Conservation (phyloP, 768 basidiomycete species). For the Russula ochroleuca region DNA sequence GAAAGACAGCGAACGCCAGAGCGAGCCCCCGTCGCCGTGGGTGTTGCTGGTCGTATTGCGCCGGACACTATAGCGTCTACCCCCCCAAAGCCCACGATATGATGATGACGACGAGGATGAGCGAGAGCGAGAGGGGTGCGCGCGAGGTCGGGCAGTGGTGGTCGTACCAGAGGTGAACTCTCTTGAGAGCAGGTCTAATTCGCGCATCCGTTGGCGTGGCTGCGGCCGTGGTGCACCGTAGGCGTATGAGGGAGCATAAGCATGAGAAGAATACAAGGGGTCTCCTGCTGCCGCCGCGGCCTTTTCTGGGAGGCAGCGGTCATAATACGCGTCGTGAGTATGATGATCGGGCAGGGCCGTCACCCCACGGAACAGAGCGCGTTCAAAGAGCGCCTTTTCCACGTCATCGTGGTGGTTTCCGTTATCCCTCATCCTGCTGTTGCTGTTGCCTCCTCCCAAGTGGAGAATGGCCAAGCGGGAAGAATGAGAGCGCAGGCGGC, state of each 20-base stretch:
- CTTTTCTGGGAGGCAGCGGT: too few species aligned
- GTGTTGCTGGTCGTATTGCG: background rate
- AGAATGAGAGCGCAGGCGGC: background rate
- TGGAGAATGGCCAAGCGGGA: constrained; percentile 2
- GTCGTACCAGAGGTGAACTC: background rate
- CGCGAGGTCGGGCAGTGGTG: background rate
- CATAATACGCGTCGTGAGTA: background rate
- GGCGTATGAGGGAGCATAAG: background rate
- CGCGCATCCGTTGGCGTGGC: constrained; percentile 13
- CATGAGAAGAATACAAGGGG: background rate
- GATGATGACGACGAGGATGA: background rate
- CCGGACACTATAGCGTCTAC: background rate
- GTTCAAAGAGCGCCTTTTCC: constrained; percentile 25
- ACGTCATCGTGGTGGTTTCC: background rate
- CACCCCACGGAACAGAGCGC: background rate
- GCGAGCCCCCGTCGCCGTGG: background rate
- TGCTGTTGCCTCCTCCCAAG: background rate
- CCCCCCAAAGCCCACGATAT: background rate
- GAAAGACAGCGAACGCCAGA: constrained; percentile 19
- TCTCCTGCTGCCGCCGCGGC: background rate
- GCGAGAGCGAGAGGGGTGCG: background rate
- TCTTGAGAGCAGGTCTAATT: background rate
- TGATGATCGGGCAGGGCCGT: background rate
- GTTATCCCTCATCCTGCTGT: background rate
- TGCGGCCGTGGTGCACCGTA: constrained; percentile 4